Percentiles rank a stretch among this genome's conserved stretches.
Evolutionary conservation across 2,329 filamentous ascomycete genomes (phyloP).

Genomic region (Hymenoscyphus salicellus): DNA sequence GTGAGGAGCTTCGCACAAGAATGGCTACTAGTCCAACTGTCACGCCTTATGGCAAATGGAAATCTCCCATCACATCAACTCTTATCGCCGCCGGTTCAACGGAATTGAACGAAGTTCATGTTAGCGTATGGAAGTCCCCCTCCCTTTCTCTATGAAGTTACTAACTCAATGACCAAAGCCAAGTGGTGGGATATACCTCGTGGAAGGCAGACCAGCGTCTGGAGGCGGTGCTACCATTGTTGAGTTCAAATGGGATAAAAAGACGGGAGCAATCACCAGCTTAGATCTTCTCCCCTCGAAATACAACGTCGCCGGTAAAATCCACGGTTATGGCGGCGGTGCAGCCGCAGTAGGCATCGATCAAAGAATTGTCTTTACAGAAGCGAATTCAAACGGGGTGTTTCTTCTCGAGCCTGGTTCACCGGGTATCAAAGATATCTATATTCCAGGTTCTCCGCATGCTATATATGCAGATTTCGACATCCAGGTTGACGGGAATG

Average conservation of each 20-base stretch:
- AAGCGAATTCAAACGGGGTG: conserved; percentile 43
- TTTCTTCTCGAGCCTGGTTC: conserved; percentile 39
- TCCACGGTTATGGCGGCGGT: conserved; percentile 54
- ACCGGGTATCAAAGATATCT: conserved; percentile 34
- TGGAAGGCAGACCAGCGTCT: conserved; percentile 37
- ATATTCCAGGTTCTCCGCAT: conserved; percentile 34
- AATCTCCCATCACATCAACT: conserved; percentile 40
- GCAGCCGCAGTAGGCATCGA: conserved; percentile 42
- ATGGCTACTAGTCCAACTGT: conserved; percentile 8
- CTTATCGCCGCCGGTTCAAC: conserved; percentile 37
- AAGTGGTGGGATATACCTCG: conserved; percentile 33
- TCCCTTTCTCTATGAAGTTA: conserved; percentile 10
- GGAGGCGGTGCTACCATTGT: conserved; percentile 47
- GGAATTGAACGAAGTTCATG: conserved; percentile 33
- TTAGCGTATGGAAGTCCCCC: conserved; percentile 20
- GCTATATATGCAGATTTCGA: conserved; percentile 49
- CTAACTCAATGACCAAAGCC: conserved; percentile 26
- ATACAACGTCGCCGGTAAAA: conserved; percentile 44
- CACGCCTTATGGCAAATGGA: conserved; percentile 40
- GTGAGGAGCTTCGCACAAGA: no score
- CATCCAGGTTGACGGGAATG: conserved; percentile 39
- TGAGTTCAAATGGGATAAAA: conserved; percentile 37
- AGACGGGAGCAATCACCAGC: conserved; percentile 16
- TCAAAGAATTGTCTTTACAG: conserved; percentile 46
- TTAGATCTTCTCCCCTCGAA: conserved; percentile 44